Base-by-base conservation (phyloP, 2,329 filamentous ascomycete genomes). In the Fusarium graminum region DNA sequence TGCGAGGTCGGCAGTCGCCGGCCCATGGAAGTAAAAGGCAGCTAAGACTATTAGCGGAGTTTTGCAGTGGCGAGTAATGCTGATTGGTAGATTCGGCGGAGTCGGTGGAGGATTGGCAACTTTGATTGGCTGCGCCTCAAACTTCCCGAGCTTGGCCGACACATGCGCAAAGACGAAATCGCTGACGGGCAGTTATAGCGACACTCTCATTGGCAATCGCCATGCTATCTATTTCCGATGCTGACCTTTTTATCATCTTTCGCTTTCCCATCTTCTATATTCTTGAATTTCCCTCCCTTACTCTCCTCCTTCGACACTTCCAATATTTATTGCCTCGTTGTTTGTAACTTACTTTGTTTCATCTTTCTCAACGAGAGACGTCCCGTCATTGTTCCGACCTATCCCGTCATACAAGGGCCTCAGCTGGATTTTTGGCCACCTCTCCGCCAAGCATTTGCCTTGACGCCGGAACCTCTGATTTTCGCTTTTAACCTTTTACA, bases 81-180 rank as follows among this genome's bases (percentile, higher is more conserved):
- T 32, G 63, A 67, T 67, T 68, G 64, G 64, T 14, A 49, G 26
- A 43, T 47, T 10, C 11, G n/a, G 44, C 54, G 41, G 46, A 40
- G 28, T 36, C 9, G 40, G 43, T 29, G 36, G 36, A 25, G 7
- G 29, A 38, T 39, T 45, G 14, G 2, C 5, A 1, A 3, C n/a
- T 39, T 19, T 60, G 38, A 67, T 67, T 69, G 66, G 63, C 5
- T 6, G 1, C 9, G 12, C 9, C 22, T 28, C 59, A 32, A 42
- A 44, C 57, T 68, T 73, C 56, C 70, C 70, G 70, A 72, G 60
- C 60, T 64, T 67, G 68, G 65, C 69, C 71, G 71, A 73, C 50
- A 44, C 63, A 65, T 60, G 64, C 42, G 30, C 41, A 40, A 42
- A 46, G 50, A 59, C 40, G 59, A 54, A 53, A 43, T 59, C 51